Evolutionary conservation across 164 flowering plant species (phyloP), one percentile per base, ranked within the genome.

Genomic region (Dillenia suffruticosa): DNA sequence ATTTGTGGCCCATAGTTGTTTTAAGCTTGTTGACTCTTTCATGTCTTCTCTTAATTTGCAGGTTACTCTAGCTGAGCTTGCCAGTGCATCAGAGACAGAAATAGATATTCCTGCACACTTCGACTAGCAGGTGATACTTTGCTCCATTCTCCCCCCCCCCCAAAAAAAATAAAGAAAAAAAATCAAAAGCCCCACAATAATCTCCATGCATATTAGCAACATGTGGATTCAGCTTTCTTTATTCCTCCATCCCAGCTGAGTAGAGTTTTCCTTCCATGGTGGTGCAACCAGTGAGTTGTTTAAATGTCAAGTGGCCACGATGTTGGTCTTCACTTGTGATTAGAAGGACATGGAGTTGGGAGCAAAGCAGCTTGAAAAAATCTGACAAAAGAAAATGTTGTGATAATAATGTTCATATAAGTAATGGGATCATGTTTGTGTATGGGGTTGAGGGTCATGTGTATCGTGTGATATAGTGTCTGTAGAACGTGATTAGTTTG

Each of bases 41-140:
- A 44, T 43, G 57, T 26, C 44, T 19, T 46, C 51, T 71, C 49
- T 68, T 63, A 12, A 46, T 51, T 10, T 72, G 64, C 81, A 77
- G 81, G 83, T 66, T 58, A 71, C 70, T 61, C 54, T 77, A 46
- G 78, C 57, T 15, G 77, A 78, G 68, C 77, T 76, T 63, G 61
- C 74, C 55, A 72, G 69, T 73, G 68, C 81, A 44, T 77, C 78
- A 57, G 77, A 68, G 58, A 63, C 75, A n/a, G 81, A 72, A 11
- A 50, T 78, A 11, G 81, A 74, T 17, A 68, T 72, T 14, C 77
- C 77, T 61, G 59, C 74, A 40, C 68, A 58, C 61, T 72, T 76
- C 56, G 76, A 66, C 70, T 73, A 69, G 68, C 59, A 70, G 73
- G 79, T 67, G 44, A 22, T 1, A 8, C 9, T 52, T 51, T 51